phyloP scores from a whole-genome alignment of 352 stramenopile species.

The Pythium sukuiense region DNA sequence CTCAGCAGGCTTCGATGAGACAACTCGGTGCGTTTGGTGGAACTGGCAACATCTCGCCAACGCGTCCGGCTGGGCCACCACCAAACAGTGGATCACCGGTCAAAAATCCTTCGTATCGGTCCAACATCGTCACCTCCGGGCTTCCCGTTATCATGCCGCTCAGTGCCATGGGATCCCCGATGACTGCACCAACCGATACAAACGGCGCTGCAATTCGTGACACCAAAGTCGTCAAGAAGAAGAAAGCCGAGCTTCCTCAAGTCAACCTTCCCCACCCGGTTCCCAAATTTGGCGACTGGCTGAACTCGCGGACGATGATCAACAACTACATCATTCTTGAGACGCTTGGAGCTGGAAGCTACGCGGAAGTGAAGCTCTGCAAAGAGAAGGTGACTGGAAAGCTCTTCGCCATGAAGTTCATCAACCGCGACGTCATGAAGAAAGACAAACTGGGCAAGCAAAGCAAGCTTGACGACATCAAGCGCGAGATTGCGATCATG shows the following conservation, averaged over 20 bases:
- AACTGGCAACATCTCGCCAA: slow-evolving; percentile 41
- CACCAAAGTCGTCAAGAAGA: slow-evolving; percentile 83
- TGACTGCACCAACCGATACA: slow-evolving; percentile 3
- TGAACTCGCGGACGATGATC: slow-evolving; percentile 88
- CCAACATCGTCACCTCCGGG: slow-evolving; percentile 44
- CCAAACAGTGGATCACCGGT: slow-evolving; percentile 26
- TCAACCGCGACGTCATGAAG: slow-evolving; percentile 87
- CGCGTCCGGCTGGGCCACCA: slow-evolving; percentile 28
- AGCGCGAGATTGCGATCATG: slow-evolving; percentile 97
- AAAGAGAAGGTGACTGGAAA: slow-evolving; percentile 78
- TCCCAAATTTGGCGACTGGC: slow-evolving; percentile 82
- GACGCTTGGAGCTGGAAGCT: slow-evolving; percentile 82
- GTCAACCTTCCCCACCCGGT: slow-evolving; percentile 72
- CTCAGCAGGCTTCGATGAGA: slow-evolving; percentile 27
- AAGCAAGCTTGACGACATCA: slow-evolving; percentile 82
- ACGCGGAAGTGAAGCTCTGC: slow-evolving; percentile 90
- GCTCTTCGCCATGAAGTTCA: slow-evolving; percentile 87
- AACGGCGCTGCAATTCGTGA: slow-evolving; percentile 50
- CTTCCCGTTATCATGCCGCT: slow-evolving; percentile 42
- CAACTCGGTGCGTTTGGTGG: slow-evolving; percentile 11
- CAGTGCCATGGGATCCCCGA: slow-evolving; percentile 9
- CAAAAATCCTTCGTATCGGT: slow-evolving; percentile 53
- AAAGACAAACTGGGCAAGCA: slow-evolving; percentile 81
- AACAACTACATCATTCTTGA: slow-evolving; percentile 95
- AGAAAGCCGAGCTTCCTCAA: slow-evolving; percentile 72